phyloP scores from a whole-genome alignment of 257 asterid genomes.

The Leonotis leonurus region DNA sequence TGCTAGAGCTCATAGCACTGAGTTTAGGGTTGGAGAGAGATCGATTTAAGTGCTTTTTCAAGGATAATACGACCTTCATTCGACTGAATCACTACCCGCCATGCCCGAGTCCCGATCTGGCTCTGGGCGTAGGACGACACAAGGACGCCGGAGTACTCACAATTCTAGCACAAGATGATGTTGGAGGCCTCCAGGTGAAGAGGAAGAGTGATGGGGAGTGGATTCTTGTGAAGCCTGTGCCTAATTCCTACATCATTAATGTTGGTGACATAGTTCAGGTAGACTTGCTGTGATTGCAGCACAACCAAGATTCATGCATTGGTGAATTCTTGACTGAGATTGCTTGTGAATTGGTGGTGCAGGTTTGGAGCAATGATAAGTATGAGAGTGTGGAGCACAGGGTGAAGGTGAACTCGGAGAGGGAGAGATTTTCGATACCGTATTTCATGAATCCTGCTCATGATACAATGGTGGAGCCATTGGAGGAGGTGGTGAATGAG shows the following conservation, averaged over 20 bases:
- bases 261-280: conserved; percentile 54
- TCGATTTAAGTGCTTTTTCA: conserved; percentile 30
- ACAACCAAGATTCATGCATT: too few species aligned
- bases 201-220: conserved; percentile 56
- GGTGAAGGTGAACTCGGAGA: conserved; percentile 45
- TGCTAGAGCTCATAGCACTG: conserved; percentile 42
- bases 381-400: conserved; percentile 57
- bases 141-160: conserved; percentile 48
- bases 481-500: conserved; percentile 32
- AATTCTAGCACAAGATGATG: conserved; percentile 44
- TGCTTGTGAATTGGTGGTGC: background rate
- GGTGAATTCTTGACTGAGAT: too few species aligned
- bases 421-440: conserved; percentile 44
- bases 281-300: too few species aligned
- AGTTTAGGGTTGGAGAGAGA: conserved; percentile 41
- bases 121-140: conserved; percentile 52
- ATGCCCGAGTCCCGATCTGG: conserved; percentile 47
- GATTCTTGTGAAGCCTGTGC: conserved; percentile 41
- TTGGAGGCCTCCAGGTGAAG: conserved; percentile 54
- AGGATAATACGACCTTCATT: conserved; percentile 30
- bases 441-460: conserved; percentile 40
- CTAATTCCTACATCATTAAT: conserved; percentile 35
- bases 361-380: conserved; percentile 61
- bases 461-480: conserved; percentile 30
- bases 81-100: conserved; percentile 52